Conservation (phyloP, 345 rosid species). For the Pistacia atlantica region DNA sequence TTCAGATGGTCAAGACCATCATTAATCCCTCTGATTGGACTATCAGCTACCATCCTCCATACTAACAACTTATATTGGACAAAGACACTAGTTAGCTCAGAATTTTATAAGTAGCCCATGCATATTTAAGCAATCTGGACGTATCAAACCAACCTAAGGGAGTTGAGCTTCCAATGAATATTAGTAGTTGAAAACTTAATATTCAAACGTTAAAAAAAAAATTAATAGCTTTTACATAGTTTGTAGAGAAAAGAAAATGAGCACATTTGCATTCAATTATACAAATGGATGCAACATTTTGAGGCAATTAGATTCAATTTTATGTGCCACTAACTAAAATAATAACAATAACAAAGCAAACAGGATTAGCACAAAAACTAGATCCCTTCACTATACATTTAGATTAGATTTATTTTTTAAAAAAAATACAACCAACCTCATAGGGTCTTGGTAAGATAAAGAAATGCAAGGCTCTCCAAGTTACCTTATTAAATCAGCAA, state of each 20-base stretch:
- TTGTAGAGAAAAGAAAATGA: background rate
- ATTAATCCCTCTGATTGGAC: background rate
- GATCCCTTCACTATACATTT: background rate
- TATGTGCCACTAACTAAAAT: background rate
- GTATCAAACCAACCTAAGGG: too few species aligned
- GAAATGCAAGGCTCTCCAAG: slow-evolving; percentile 1
- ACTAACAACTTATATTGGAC: background rate
- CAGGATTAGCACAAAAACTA: background rate
- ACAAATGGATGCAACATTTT: background rate
- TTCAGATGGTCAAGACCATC: background rate
- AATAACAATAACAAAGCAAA: background rate
- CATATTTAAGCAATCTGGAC: background rate
- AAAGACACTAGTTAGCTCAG: background rate
- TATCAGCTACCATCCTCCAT: background rate
- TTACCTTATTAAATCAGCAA: slow-evolving; percentile 85
- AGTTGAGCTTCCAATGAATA: background rate
- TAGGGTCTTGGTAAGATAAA: background rate
- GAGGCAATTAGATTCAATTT: background rate
- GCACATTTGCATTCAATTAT: background rate
- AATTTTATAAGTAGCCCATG: background rate
- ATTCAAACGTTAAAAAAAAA: too few species aligned
- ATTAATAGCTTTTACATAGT: background rate
- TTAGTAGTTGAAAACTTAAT: background rate
- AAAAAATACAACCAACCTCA: too few species aligned
- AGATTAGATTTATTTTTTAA: too few species aligned